These are phyloP conservation scores for Plenodomus lindquistii DNA, from an alignment of 2,329 filamentous ascomycete species.

Conservation along the genomic window DNA sequence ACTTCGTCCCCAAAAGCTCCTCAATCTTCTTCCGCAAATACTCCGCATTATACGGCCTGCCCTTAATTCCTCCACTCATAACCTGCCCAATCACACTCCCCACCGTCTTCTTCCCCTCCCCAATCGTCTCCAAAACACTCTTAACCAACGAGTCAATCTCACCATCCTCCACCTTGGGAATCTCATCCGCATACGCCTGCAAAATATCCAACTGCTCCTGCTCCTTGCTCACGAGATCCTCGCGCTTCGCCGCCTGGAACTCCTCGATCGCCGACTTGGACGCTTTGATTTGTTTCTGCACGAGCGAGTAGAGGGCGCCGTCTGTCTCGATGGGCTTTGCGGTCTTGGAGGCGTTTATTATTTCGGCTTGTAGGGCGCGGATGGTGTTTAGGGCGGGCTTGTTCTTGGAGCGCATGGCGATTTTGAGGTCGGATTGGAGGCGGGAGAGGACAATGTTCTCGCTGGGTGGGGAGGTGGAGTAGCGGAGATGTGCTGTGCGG, in stretches of 20 bases:
- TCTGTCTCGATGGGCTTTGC: slow-evolving; percentile 70
- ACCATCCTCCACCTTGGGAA: slow-evolving; percentile 62
- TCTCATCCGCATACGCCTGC: slow-evolving; percentile 64
- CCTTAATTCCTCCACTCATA: slow-evolving; percentile 58
- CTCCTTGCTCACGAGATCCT: slow-evolving; percentile 74
- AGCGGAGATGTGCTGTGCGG: slow-evolving; percentile 23
- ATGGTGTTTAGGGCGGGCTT: slow-evolving; percentile 68
- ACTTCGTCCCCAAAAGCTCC: slow-evolving; percentile 33
- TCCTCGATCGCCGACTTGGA: slow-evolving; percentile 64
- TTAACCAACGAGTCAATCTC: slow-evolving; percentile 62
- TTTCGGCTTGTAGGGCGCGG: slow-evolving; percentile 68
- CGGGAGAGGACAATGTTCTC: slow-evolving; percentile 45
- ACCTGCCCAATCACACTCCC: slow-evolving; percentile 66
- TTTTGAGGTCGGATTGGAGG: slow-evolving; percentile 52
- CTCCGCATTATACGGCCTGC: slow-evolving; percentile 66
- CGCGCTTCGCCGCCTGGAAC: slow-evolving; percentile 65
- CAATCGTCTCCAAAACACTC: slow-evolving; percentile 56
- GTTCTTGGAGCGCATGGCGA: slow-evolving; percentile 54
- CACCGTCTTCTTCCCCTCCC: slow-evolving; percentile 55
- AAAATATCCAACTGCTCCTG: slow-evolving; percentile 66
- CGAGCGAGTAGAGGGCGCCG: slow-evolving; percentile 67
- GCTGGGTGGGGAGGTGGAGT: slow-evolving; percentile 18
- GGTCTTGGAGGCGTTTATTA: slow-evolving; percentile 77
- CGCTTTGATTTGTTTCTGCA: slow-evolving; percentile 65
- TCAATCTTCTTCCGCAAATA: slow-evolving; percentile 66